Evolutionary conservation across 2,329 filamentous ascomycete genomes (phyloP), one percentile per base, ranked within the genome.

Genomic region (Teratosphaeria nubilosa): DNA sequence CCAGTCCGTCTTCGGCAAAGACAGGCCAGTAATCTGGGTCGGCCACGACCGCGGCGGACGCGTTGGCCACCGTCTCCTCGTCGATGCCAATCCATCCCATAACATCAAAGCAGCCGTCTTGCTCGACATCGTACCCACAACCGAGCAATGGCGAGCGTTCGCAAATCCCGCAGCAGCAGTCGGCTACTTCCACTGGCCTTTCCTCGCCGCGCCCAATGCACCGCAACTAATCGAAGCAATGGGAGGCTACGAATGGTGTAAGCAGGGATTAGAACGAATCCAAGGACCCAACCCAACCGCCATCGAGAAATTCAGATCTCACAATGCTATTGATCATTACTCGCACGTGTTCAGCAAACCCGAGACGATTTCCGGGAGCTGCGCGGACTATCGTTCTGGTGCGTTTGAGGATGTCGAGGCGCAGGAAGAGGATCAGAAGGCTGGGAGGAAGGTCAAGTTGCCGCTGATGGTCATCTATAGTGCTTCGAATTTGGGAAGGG

Each of bases 31-130:
- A 16, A 74, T 80, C 58, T 72, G 80, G 57, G 73, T 72, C 45
- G 77, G 77, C 22, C 78, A 81, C 64, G 78, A 80, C 63, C 76
- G 77, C 32, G 78, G 79, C 50, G 78, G 75, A 2, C 74, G 78
- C 9, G 72, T 81, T 61, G 73, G 72, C 56, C 79, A 81, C 64
- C 76, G 78, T 24, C 69, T 81, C 37, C 70, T 77, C 31, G 77
- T 80, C 34, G 73, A 77, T 60, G 65, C 68, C 37, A 62, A 69
- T 9, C 58, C 70, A 4, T 57, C 62, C 7, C 63, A 77, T 56
- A 72, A 70, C 25, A 68, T 79, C 53, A 57, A 69, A 2, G 75
- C 75, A 7, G 68, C 73, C 1, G 69, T 76, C 22, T 63, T 81
- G 14, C 67, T 80, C 20, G 79, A 81, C 64, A 80, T 80, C 59